phyloP scores from a whole-genome alignment of 805 yeast genomes.

The Barnettozyma siamensis region DNA sequence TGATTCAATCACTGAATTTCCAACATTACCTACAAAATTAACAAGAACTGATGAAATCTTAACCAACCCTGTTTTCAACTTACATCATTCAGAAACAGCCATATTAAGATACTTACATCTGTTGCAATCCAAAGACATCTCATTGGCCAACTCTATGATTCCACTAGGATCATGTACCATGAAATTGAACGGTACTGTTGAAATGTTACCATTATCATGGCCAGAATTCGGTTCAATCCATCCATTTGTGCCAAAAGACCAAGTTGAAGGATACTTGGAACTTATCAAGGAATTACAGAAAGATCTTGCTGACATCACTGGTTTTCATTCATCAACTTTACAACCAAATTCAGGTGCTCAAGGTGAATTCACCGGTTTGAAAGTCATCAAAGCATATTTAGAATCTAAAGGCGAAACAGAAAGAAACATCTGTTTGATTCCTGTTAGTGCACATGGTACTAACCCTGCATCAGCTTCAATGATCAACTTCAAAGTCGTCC shows the following conservation, averaged over 20 bases:
- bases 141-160: slow-evolving; percentile 94
- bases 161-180: slow-evolving; percentile 97
- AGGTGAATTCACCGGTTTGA: slow-evolving; percentile 93
- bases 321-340: slow-evolving; percentile 82
- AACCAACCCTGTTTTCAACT: slow-evolving; percentile 72
- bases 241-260: slow-evolving; percentile 88
- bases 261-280: slow-evolving; percentile 82
- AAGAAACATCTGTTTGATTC: slow-evolving; percentile 87
- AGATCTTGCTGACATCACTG: slow-evolving; percentile 89
- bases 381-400: slow-evolving; percentile 76
- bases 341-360: slow-evolving; percentile 99
- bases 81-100: slow-evolving; percentile 90
- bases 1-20: slow-evolving; percentile 31
- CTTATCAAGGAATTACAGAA: slow-evolving; percentile 70
- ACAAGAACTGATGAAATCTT: slow-evolving; percentile 56
- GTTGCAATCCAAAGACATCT: slow-evolving; percentile 82
- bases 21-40: slow-evolving; percentile 44
- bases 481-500: slow-evolving; percentile 91
- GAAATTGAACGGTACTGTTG: slow-evolving; percentile 94
- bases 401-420: slow-evolving; percentile 61
- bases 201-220: slow-evolving; percentile 92
- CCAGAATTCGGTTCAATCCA: slow-evolving; percentile 87
- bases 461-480: slow-evolving; percentile 98
- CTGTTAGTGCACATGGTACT: slow-evolving; percentile 97
- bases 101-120: slow-evolving; percentile 86